Base-by-base conservation (phyloP, 2,329 filamentous ascomycete species). In the Colletotrichum musae region DNA sequence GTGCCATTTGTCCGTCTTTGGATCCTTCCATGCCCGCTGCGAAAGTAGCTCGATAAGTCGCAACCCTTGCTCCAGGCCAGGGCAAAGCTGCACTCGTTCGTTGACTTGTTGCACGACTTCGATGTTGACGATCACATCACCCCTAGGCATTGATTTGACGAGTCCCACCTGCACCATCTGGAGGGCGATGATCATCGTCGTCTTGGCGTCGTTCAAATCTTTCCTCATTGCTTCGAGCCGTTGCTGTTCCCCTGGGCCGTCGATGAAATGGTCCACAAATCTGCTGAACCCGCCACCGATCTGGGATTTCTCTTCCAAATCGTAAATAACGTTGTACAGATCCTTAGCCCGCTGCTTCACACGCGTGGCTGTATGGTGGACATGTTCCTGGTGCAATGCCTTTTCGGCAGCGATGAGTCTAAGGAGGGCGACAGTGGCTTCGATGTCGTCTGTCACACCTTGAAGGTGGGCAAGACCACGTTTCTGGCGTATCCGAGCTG, bases 151-250 rank as follows among this genome's bases (percentile, higher is more conserved):
- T 2, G 54, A 43, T 26, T 21, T 16, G 5, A 57, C 43, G n/a
- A 57, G n/a, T 7, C 54, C 54, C 10, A 57, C 54, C 18, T 57
- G 54, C 9, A 21, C 54, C 54, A 57, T 57, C n/a, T 57, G 54
- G 7, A 45, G n/a, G 21, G 54, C 54, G 4, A 57, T 18, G 21
- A 45, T 28, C 36, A 45, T 26, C 4, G 54, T 57, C 12, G 54
- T 18, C 18, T 57, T 57, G 10, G 54, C 43, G 5, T 57, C 39
- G 6, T 57, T 57, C 18, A 43, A 18, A 10, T 57, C 54, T n/a
- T 57, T 57, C 6, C 54, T 36, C 54, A 43, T 43, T 9, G 21
- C 18, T 6, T 57, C 54, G 7, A 57, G 54, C 39, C 18, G 21
- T 7, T 9, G n/a, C 21, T 45, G 36, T 16, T 57, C 54, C 15